Percentiles rank a stretch among this genome's conserved stretches.
phyloP scores from a whole-genome alignment of 768 basidiomycete species.

The Leccinum disarticulatum region DNA sequence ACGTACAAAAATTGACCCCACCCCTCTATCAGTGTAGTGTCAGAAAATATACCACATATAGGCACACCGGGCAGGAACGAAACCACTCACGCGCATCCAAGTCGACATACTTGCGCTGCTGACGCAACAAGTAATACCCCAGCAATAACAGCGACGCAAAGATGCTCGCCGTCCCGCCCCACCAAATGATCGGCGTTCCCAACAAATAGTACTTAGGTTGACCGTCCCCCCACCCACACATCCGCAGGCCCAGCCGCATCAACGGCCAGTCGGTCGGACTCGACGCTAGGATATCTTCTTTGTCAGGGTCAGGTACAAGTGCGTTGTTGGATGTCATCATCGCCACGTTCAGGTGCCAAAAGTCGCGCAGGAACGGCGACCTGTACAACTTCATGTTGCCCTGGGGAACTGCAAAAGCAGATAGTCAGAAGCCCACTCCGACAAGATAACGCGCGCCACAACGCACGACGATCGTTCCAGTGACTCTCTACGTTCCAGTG shows the following conservation, averaged over 20 bases:
- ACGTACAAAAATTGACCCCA: slow-evolving; percentile 97
- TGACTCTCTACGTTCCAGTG: slow-evolving; percentile 99
- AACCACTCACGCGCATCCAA: slow-evolving; percentile 75
- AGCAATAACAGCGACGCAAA: slow-evolving; percentile 50
- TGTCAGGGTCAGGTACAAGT: slow-evolving; percentile 95
- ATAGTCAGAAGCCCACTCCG: not conserved
- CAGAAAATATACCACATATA: not conserved
- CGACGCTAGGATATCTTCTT: slow-evolving; percentile 96
- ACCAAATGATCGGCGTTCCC: slow-evolving; percentile 92
- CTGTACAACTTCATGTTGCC: slow-evolving; percentile 82
- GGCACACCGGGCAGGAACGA: not conserved
- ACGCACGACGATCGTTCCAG: slow-evolving; percentile 91
- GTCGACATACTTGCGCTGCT: slow-evolving; percentile 87
- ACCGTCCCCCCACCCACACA: slow-evolving; percentile 93
- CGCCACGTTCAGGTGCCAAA: slow-evolving; percentile 98
- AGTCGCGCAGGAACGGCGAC: slow-evolving; percentile 94
- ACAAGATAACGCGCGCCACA: not conserved
- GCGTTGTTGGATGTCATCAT: slow-evolving; percentile 99
- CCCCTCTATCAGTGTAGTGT: slow-evolving; percentile 51
- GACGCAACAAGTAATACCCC: slow-evolving; percentile 73
- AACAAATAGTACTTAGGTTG: slow-evolving; percentile 93
- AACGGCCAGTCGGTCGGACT: slow-evolving; percentile 93
- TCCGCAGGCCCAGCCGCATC: slow-evolving; percentile 84
- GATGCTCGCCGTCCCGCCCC: slow-evolving; percentile 74
- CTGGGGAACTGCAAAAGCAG: slow-evolving; percentile 59